These are phyloP conservation scores for Alternaria arbusti DNA, from an alignment of 2,329 filamentous ascomycete species.

Conservation along the genomic window DNA sequence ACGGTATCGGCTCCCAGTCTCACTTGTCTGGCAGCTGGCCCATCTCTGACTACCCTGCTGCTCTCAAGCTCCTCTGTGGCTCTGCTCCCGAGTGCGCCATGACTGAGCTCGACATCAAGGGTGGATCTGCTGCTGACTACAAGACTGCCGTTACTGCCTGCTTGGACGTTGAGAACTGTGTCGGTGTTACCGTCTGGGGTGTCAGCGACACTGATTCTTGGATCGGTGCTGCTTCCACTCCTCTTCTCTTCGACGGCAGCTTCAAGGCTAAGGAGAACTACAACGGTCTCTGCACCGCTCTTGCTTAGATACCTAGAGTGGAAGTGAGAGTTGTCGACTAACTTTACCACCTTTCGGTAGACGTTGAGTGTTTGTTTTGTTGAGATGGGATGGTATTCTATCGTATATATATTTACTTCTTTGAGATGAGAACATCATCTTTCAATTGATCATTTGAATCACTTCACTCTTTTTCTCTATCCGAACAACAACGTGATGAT, in stretches of 20 bases:
- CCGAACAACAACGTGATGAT: not conserved
- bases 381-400: slow-evolving; percentile 1
- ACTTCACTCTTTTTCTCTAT: not conserved
- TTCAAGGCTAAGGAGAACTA: slow-evolving; percentile 53
- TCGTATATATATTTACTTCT: not conserved
- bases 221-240: slow-evolving; percentile 43
- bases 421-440: not conserved
- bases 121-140: slow-evolving; percentile 64
- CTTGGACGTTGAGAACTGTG: slow-evolving; percentile 63
- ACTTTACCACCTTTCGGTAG: not conserved
- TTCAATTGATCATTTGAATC: not conserved
- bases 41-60: slow-evolving; percentile 54
- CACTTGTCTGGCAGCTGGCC: slow-evolving; percentile 58
- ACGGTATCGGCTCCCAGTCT: slow-evolving; percentile 68
- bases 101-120: slow-evolving; percentile 72
- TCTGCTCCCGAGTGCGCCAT: slow-evolving; percentile 66
- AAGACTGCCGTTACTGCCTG: slow-evolving; percentile 63
- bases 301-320: slow-evolving; percentile 7
- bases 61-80: slow-evolving; percentile 61
- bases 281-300: slow-evolving; percentile 32
- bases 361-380: not conserved
- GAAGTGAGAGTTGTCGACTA: not conserved
- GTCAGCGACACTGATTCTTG: slow-evolving; percentile 54
- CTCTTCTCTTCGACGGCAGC: slow-evolving; percentile 52
- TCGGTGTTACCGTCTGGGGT: slow-evolving; percentile 70